Evolutionary conservation across 164 flowering plant species (phyloP), one percentile per base, ranked within the genome.

Genomic region (Stephania yunnanensis): DNA sequence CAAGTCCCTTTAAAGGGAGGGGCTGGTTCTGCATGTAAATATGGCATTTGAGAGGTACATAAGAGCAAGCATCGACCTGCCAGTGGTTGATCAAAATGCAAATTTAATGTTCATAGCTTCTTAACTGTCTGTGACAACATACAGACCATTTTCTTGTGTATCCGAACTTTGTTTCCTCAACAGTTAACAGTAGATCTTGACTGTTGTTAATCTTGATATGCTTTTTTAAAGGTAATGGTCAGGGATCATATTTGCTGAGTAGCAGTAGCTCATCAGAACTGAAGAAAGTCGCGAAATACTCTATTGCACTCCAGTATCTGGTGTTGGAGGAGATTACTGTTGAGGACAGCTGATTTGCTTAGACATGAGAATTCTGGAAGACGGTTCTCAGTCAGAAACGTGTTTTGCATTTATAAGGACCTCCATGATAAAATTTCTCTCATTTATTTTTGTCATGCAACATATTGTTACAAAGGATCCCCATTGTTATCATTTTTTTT

Each of bases 241-340:
- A 80, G 8, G 91, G 92, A 75, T 94, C 91, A 11, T 92, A 86
- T 83, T 70, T 85, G 73, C 80, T 92, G 30, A 85, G 74, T 76
- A 76, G 55, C 8, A 78, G 7, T 73, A 71, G 72, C 68, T 10
- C 68, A 52, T 73, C 78, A 1, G 74, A 46, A 74, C 77, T 46
- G 44, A 80, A 13, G 68, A 82, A 20, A 80, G 74, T 64, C 64
- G 97, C 97, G 19, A 91, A 81, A 80, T 94, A 92, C 85, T 89
- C 93, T 50, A 80, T 87, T 69, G 87, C 95, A 79, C 89, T 91
- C 74, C 95, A 94, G 75, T 84, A 85, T 82, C 82, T 94, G 78
- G 71, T 82, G 72, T 67, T 90, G 78, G 91, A 92, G 81, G 91
- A 78, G 69, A 79, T 89, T 46, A 71, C 64, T 30, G 84, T 77